Evolutionary conservation across 345 rosid genomes (phyloP).

Genomic region (Brassica rapa): DNA sequence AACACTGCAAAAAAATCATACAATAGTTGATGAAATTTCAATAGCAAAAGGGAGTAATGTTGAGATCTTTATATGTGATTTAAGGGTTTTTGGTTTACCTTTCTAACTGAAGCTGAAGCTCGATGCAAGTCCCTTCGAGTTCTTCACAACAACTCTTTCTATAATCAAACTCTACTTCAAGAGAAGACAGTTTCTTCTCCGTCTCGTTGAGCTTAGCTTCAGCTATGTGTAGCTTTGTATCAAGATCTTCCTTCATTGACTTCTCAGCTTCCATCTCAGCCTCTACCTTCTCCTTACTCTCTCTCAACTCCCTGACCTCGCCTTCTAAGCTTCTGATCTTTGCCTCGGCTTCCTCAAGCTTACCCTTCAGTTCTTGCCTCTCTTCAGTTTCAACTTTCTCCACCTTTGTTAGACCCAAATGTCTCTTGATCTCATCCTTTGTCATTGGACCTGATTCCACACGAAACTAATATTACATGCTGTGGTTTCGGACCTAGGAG

Average conservation of each 20-base stretch:
- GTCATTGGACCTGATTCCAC: constrained; percentile 44
- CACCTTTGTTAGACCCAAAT: constrained; percentile 43
- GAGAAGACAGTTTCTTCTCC: constrained; percentile 67
- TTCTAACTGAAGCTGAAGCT: constrained; percentile 91
- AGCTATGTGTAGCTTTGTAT: constrained; percentile 71
- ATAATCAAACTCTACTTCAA: constrained; percentile 87
- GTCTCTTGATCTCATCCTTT: constrained; percentile 65
- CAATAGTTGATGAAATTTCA: neutral
- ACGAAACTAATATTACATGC: neutral
- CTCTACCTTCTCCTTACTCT: constrained; percentile 54
- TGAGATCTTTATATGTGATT: neutral
- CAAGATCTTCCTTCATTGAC: constrained; percentile 75
- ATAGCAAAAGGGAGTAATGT: constrained; percentile 4
- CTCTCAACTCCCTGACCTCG: constrained; percentile 56
- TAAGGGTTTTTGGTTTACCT: constrained; percentile 49
- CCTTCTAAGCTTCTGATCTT: constrained; percentile 47
- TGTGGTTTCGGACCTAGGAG: too few relatives aligned
- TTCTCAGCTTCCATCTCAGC: constrained; percentile 75
- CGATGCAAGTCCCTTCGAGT: constrained; percentile 80
- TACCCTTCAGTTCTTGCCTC: constrained; percentile 42
- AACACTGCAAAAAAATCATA: constrained; percentile 49
- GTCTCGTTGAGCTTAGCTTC: constrained; percentile 68
- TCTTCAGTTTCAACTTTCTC: constrained; percentile 49
- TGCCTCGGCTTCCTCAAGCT: constrained; percentile 51
- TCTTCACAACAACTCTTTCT: constrained; percentile 80